These are phyloP conservation scores for Prunus mongolica DNA, from an alignment of 306 rosid genomes.

Conservation along the genomic window DNA sequence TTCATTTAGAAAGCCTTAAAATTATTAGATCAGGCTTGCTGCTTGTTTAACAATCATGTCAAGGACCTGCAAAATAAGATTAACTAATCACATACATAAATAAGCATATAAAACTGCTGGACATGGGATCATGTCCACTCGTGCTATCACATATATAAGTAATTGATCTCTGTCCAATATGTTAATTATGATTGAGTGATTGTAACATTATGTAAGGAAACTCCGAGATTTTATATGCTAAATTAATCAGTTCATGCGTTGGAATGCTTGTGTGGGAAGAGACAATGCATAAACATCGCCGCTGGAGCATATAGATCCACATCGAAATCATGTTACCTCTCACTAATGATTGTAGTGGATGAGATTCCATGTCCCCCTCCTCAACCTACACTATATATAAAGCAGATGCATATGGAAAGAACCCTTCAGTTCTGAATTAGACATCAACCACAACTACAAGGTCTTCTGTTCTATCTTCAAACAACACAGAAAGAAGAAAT, in stretches of 20 bases:
- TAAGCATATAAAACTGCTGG: background rate
- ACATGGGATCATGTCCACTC: background rate
- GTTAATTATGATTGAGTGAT: background rate
- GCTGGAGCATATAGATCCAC: background rate
- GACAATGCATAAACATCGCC: background rate
- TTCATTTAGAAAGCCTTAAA: no score
- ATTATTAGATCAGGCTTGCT: background rate
- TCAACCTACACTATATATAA: background rate
- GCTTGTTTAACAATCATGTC: background rate
- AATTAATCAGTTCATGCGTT: background rate
- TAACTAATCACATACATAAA: background rate
- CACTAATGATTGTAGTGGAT: background rate
- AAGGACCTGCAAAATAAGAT: background rate
- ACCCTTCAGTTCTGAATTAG: background rate
- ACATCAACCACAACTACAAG: background rate
- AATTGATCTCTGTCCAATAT: background rate
- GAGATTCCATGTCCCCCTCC: constrained; percentile 11
- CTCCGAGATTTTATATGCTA: background rate
- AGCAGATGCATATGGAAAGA: background rate
- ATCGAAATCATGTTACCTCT: background rate
- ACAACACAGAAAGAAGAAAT: background rate
- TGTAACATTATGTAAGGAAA: background rate
- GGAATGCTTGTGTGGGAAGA: background rate
- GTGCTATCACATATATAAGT: background rate
- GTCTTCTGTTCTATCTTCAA: background rate